A percentile compares a stretch with the other conserved stretches of the same genome.
Evolutionary conservation across 495 filamentous ascomycete species (phyloP).

Genomic region (Lasiosphaeriaceae sp.): DNA sequence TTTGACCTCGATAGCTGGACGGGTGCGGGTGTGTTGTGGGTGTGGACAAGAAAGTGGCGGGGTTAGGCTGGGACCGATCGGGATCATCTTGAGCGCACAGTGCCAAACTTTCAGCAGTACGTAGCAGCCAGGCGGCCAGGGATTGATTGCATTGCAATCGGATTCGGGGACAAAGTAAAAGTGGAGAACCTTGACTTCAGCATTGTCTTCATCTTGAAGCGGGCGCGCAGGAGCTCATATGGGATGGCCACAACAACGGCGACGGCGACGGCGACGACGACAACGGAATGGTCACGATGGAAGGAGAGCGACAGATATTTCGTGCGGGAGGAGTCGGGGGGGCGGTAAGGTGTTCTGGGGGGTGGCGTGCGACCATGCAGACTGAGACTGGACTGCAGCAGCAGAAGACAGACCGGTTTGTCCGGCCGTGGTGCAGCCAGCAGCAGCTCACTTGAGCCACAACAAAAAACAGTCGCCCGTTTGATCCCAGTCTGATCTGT

Average conservation of each 20-base stretch:
- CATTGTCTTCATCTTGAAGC: slow-evolving; percentile 35
- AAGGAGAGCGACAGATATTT: slow-evolving; percentile 7
- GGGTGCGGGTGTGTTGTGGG: slow-evolving; percentile 4
- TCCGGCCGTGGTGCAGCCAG: slow-evolving; percentile 1
- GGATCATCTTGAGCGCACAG: slow-evolving; percentile 16
- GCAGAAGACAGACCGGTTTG: no score
- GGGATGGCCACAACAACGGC: slow-evolving; percentile 4
- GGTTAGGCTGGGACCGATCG: slow-evolving; percentile 15
- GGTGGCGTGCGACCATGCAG: background rate
- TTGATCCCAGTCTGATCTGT: background rate
- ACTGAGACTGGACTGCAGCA: no score
- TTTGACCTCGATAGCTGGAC: background rate
- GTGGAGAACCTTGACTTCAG: slow-evolving; percentile 52
- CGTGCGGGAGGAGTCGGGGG: slow-evolving; percentile 20
- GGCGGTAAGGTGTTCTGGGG: slow-evolving; percentile 9
- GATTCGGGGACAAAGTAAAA: slow-evolving; percentile 17
- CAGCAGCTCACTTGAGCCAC: slow-evolving; percentile 30
- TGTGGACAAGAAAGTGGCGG: slow-evolving; percentile 18
- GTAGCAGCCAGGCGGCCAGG: no score
- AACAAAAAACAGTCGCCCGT: slow-evolving; percentile 14
- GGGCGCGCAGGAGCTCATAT: slow-evolving; percentile 8
- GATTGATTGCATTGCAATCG: no score
- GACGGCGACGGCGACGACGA: no score
- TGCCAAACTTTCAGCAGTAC: slow-evolving; percentile 34
- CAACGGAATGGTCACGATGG: slow-evolving; percentile 10